These are phyloP conservation scores for Penicillium sp. DNA, from an alignment of 2,329 filamentous ascomycete species.

Conservation along the genomic window DNA sequence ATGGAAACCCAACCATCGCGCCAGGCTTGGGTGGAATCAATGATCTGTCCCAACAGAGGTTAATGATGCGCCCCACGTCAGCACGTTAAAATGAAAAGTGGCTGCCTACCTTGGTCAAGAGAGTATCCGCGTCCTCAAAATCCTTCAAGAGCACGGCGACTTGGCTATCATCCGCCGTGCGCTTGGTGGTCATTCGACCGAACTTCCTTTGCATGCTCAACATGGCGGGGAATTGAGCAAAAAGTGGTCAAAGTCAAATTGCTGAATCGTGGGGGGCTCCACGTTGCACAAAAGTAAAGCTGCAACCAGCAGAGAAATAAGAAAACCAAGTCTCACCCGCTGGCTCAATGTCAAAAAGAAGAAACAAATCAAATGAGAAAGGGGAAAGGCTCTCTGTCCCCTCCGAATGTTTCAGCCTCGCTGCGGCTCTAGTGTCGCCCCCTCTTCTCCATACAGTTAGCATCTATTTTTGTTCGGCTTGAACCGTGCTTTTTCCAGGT, in stretches of 20 bases:
- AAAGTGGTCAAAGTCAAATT: not conserved
- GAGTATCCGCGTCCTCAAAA: conserved; percentile 76
- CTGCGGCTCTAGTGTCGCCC: conserved; percentile 21
- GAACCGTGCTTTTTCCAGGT: not conserved
- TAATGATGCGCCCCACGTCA: conserved; percentile 8
- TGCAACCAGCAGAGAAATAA: not conserved
- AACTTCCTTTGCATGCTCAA: conserved; percentile 68
- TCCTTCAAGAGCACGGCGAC: conserved; percentile 74
- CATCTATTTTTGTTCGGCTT: conserved; percentile 9
- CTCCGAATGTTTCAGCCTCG: conserved; percentile 18
- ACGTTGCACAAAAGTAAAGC: not conserved
- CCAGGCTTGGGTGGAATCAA: conserved; percentile 74
- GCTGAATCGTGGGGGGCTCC: not conserved
- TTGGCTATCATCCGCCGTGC: conserved; percentile 73
- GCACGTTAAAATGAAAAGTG: conserved; percentile 6
- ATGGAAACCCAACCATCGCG: conserved; percentile 76
- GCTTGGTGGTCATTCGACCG: conserved; percentile 66
- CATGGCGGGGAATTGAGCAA: conserved; percentile 27
- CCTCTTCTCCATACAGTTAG: not conserved
- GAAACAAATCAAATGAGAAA: not conserved
- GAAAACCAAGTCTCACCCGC: not conserved
- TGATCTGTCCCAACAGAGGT: conserved; percentile 55
- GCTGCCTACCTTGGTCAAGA: conserved; percentile 66
- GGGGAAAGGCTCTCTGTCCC: not conserved
- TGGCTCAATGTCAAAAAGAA: not conserved